phyloP scores from a whole-genome alignment of 129 eudicot genomes.

The Flaveria sonorensis region DNA sequence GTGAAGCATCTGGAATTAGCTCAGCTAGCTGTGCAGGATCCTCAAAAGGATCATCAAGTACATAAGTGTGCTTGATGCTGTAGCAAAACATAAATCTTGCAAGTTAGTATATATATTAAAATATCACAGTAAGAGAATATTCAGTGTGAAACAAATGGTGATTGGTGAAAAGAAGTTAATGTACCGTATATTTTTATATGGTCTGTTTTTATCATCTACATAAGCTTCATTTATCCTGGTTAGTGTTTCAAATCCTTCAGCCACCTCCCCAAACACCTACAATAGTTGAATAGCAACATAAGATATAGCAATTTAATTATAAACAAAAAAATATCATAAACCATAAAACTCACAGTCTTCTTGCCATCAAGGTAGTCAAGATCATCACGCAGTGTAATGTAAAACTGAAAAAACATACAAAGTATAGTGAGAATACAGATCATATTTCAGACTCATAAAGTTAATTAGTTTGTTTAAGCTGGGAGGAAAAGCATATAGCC shows the following conservation, averaged over 20 bases:
- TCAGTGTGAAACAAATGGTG: slow-evolving; percentile 13
- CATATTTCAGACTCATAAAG: slow-evolving; percentile 2
- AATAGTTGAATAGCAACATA: slow-evolving; percentile 19
- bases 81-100: slow-evolving; percentile 19
- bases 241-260: slow-evolving; percentile 89
- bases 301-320: neutral
- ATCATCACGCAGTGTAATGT: slow-evolving; percentile 89
- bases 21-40: slow-evolving; percentile 82
- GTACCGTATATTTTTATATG: slow-evolving; percentile 89
- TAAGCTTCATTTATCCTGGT: slow-evolving; percentile 86
- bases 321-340: slow-evolving; percentile 20
- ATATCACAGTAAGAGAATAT: neutral
- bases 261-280: slow-evolving; percentile 94
- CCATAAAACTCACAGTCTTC: slow-evolving; percentile 77
- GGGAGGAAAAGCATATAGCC: neutral
- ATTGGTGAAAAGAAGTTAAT: slow-evolving; percentile 1
- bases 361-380: slow-evolving; percentile 95
- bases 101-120: neutral
- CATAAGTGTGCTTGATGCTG: slow-evolving; percentile 92
- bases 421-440: neutral
- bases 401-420: slow-evolving; percentile 60
- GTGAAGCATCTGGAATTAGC: slow-evolving; percentile 87
- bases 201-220: slow-evolving; percentile 78
- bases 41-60: slow-evolving; percentile 90
- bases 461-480: slow-evolving; percentile 9